Base-by-base conservation (phyloP, 1,284 basidiomycete genomes). In the Tremellales sp. region DNA sequence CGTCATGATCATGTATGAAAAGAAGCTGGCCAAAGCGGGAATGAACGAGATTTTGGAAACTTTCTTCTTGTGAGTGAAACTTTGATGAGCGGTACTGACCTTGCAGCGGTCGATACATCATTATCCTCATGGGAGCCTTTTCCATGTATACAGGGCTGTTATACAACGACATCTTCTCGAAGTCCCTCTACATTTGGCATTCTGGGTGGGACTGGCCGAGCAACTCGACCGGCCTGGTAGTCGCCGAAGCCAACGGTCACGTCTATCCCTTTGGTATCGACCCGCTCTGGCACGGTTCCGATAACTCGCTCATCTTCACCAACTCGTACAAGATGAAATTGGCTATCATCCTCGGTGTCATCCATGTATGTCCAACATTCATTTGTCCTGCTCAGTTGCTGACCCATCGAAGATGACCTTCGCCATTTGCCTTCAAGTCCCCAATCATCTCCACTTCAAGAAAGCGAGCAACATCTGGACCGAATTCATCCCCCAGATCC, bases 311-410 rank as follows among this genome's bases (percentile, higher is more conserved):
- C 50, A 84, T 97, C 47, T 98, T 98, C 72, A 88, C 87, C 54
- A 98, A 98, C 74, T 97, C 93, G 47, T 93, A 95, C 79, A 99
- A 98, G 84, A 99, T 99, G 95, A 98, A 99, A 78, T 93, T 98
- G 91, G 90, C 91, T 14, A 86, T 99, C 67, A 83, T 98, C 45
- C 76, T 98, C 49, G 95, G 95, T 74, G 94, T 98, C 57, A 86
- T 89, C 58, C 95, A 98, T 72, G 91, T 94, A 73, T 53, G 86
- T 77, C 22, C 38, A 51, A 41, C 40, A 24, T 36, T 47, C 47
- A 40, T 24, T 32, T 24, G 33, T 40, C 19, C n/a, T 26, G 40
- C 45, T 49, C 45, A 48, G 13, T 41, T 5, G 36, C 38, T 46
- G 43, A 45, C 26, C 31, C 28, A 52, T 2, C 60, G n/a, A 9